phyloP scores from a whole-genome alignment of 1,284 basidiomycete genomes.

The Cutaneotrichosporon sp. region DNA sequence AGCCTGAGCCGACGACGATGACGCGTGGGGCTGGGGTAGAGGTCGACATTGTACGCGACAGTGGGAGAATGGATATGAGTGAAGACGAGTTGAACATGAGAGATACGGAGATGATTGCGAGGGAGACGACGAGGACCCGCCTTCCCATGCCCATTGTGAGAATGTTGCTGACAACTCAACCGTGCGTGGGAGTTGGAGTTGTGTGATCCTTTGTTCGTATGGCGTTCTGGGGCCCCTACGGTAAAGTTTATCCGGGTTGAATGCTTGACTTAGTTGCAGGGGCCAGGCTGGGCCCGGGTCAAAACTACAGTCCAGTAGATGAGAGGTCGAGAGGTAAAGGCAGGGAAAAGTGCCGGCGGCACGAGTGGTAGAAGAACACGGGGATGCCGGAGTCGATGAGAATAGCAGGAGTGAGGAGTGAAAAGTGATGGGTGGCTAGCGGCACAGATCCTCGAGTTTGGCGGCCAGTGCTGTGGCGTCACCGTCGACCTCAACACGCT shows the following conservation, averaged over 20 bases:
- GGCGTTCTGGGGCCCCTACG: not conserved
- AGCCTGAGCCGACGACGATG: conserved; percentile 22
- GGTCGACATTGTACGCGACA: conserved; percentile 7
- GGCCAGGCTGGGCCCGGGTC: no score
- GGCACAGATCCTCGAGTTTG: conserved; percentile 3
- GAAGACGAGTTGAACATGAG: not conserved
- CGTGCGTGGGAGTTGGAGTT: not conserved
- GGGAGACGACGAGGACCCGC: not conserved
- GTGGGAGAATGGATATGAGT: not conserved
- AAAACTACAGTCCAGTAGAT: no score
- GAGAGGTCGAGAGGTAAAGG: no score
- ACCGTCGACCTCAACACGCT: conserved; percentile 6
- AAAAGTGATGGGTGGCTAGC: not conserved
- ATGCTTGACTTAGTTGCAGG: not conserved
- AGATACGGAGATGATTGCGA: conserved; percentile 1
- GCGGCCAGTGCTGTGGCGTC: not conserved
- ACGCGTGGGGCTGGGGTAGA: conserved; percentile 8
- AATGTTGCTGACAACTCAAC: not conserved
- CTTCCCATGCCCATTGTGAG: not conserved
- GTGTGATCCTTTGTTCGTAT: not conserved
- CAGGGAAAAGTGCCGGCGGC: no score
- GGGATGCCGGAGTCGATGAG: not conserved
- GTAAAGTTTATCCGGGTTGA: not conserved
- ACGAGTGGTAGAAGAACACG: not conserved
- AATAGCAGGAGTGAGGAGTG: not conserved